Evolutionary conservation across 371 early-diverging fungal species (phyloP).

Genomic region (Capniomyces stellatus): DNA sequence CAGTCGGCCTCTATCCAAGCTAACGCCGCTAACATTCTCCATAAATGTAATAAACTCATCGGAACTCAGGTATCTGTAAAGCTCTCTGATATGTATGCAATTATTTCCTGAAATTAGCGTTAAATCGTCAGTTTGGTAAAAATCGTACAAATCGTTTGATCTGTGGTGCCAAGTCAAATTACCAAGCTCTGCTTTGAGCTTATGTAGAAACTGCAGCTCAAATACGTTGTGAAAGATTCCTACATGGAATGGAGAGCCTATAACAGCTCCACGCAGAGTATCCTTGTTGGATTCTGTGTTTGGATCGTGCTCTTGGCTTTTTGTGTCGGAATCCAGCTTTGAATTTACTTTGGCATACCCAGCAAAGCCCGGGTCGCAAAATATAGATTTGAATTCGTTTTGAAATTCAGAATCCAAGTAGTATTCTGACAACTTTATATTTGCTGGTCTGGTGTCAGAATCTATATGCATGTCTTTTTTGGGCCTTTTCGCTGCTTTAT

Average conservation of each 20-base stretch:
- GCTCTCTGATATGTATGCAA: slow-evolving; percentile 19
- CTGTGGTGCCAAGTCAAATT: slow-evolving; percentile 28
- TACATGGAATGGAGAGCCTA: slow-evolving; percentile 25
- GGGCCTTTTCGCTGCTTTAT: too few relatives aligned
- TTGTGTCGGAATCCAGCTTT: not conserved
- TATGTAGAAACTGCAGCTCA: slow-evolving; percentile 21
- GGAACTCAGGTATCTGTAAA: slow-evolving; percentile 30
- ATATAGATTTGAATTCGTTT: not conserved
- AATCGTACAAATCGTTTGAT: slow-evolving; percentile 46
- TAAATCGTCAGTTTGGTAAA: slow-evolving; percentile 39
- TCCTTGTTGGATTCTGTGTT: not conserved
- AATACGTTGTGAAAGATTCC: slow-evolving; percentile 28
- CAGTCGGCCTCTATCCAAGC: slow-evolving; percentile 25
- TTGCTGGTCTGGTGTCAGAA: too few relatives aligned
- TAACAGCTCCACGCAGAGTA: not conserved
- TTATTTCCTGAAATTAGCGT: slow-evolving; percentile 15
- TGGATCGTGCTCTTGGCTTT: not conserved
- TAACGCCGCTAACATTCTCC: slow-evolving; percentile 30
- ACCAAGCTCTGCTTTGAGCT: slow-evolving; percentile 27
- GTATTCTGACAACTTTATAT: not conserved
- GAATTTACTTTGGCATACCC: not conserved
- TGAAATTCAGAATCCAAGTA: not conserved
- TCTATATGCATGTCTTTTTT: too few relatives aligned
- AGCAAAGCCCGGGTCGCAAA: not conserved
- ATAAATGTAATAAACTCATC: slow-evolving; percentile 32